Evolutionary conservation across 495 filamentous ascomycete species (phyloP).

Genomic region (Xylaria telfairii): DNA sequence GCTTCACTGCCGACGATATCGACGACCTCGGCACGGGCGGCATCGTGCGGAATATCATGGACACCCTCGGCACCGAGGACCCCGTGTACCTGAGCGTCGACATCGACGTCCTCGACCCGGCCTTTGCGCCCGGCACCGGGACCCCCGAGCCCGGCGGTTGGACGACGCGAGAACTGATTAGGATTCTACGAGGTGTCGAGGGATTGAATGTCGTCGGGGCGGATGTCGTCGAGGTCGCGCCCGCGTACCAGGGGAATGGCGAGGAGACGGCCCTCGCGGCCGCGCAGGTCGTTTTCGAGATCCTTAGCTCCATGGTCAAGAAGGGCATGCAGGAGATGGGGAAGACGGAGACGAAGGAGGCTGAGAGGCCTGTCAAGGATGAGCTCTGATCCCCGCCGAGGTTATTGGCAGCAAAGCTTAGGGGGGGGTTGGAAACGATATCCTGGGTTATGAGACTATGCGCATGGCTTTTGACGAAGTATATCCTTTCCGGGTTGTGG

Average conservation of each 20-base stretch:
- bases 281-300: constrained; percentile 81
- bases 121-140: constrained; percentile 73
- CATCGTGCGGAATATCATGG: constrained; percentile 63
- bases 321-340: constrained; percentile 47
- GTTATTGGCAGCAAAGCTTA: background rate
- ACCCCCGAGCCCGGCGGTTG: constrained; percentile 78
- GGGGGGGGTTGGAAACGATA: background rate
- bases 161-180: constrained; percentile 74
- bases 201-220: constrained; percentile 74
- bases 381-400: constrained; percentile 35
- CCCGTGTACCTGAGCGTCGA: constrained; percentile 77
- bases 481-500: background rate
- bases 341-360: constrained; percentile 34
- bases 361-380: constrained; percentile 32
- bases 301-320: constrained; percentile 82
- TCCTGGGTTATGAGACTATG: background rate
- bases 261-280: constrained; percentile 87
- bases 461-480: background rate
- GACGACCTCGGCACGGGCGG: constrained; percentile 68
- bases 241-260: constrained; percentile 81
- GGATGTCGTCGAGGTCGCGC: constrained; percentile 86
- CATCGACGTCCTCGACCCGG: constrained; percentile 78
- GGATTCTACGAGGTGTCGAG: constrained; percentile 72
- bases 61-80: constrained; percentile 62
- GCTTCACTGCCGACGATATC: constrained; percentile 71